Base-by-base conservation (phyloP, 2,329 filamentous ascomycete species). In the Chaetomiaceae sp. region DNA sequence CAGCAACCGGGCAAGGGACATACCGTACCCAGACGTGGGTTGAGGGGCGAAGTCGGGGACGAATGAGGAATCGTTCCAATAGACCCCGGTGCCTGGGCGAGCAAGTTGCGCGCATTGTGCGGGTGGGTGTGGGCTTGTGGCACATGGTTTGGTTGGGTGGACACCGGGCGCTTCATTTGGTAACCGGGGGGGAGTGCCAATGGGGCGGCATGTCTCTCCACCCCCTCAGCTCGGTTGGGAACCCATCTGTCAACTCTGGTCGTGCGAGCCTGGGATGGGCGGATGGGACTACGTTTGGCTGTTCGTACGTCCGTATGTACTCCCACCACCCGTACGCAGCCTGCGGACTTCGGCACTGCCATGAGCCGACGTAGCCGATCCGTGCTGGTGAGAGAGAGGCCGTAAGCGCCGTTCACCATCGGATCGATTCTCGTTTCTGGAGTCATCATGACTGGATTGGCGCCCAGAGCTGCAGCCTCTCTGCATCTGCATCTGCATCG, bases 21-120 rank as follows among this genome's bases (percentile, higher is more conserved):
- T 16, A 27, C 37, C 32, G 11, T 14, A 20, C 14, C 27, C 14
- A 18, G 16, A n/a, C 25, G 33, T 20, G 45, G 25, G 33, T 38
- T 25, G 41, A 20, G 27, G n/a, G n/a, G n/a, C n/a, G n/a, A n/a
- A 11, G 27, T 20, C 9, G 4, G 25, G 23, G 25, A 20, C 33
- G 44, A 47, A 47, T 33, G 13, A 33, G 38, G 34, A 20, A n/a
- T 9, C 40, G 8, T 6, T 5, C 6, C 16, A 29, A 5, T 3
- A 45, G 16, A 27, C 30, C 20, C 32, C 29, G 48, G 48, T 36
- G 21, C 36, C 33, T 41, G 46, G 40, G 51, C 27, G 48, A 47
- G 37, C 44, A 54, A 37, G 51, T 53, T 58, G 55, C 55, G 58
- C 58, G 58, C 53, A 58, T 59, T 58, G 48, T 51, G 48, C 51